phyloP scores from a whole-genome alignment of 805 yeast species.

The Kazachstania bromeliacearum region DNA sequence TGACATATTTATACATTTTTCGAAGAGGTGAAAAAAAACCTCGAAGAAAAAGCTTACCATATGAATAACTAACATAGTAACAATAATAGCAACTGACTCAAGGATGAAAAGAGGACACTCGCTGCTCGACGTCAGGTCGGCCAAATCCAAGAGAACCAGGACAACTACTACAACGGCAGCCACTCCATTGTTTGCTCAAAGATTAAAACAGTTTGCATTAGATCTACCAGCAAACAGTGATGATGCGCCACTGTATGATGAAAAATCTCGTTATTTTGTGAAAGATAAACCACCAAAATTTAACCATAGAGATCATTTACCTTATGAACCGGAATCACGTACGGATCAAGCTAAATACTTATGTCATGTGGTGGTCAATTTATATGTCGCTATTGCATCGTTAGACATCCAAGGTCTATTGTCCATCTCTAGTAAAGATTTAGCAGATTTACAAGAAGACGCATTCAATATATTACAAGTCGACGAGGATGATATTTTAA shows the following conservation, averaged over 20 bases:
- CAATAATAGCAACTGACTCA: too few relatives aligned
- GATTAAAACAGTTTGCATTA: conserved; percentile 17
- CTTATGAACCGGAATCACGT: conserved; percentile 66
- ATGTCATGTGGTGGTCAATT: conserved; percentile 64
- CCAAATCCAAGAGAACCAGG: too few relatives aligned
- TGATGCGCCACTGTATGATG: conserved; percentile 19
- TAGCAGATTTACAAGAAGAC: too few relatives aligned
- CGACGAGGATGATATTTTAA: conserved; percentile 26
- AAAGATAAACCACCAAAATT: conserved; percentile 26
- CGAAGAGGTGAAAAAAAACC: too few relatives aligned
- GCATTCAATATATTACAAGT: too few relatives aligned
- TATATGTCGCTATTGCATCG: conserved; percentile 67
- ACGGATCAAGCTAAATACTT: conserved; percentile 65
- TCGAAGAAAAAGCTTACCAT: too few relatives aligned
- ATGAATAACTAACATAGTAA: too few relatives aligned
- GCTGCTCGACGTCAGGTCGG: too few relatives aligned
- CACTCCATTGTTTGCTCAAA: neutral
- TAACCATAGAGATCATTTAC: conserved; percentile 39
- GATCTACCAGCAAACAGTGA: conserved; percentile 40
- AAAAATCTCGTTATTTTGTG: conserved; percentile 32
- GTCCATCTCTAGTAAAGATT: conserved; percentile 55
- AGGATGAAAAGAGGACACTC: too few relatives aligned
- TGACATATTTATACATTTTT: too few relatives aligned
- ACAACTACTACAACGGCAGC: neutral
- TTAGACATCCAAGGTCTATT: conserved; percentile 66